Evolutionary conservation across 2,329 filamentous ascomycete genomes (phyloP).

Genomic region (Fusarium tanahbumbuense): DNA sequence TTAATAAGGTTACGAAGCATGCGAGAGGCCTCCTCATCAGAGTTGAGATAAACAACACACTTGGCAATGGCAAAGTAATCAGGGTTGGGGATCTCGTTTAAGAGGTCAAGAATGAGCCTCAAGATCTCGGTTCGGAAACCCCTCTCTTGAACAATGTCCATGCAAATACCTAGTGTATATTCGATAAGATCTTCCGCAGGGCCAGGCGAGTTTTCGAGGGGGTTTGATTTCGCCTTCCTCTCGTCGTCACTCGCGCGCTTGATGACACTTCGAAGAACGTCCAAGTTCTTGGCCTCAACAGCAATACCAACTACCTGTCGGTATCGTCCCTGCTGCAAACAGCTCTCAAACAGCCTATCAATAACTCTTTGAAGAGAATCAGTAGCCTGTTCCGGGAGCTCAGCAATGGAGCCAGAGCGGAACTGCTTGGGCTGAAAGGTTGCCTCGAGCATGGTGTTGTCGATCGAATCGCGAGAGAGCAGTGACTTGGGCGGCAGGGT

Average conservation of each 20-base stretch:
- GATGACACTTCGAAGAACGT: slow-evolving; percentile 87
- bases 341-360: slow-evolving; percentile 90
- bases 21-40: slow-evolving; percentile 87
- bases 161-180: slow-evolving; percentile 94
- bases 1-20: slow-evolving; percentile 86
- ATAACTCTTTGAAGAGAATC: slow-evolving; percentile 86
- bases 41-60: slow-evolving; percentile 95
- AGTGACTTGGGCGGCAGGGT: slow-evolving; percentile 93
- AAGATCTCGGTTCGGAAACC: slow-evolving; percentile 86
- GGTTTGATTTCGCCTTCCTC: slow-evolving; percentile 72
- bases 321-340: slow-evolving; percentile 86
- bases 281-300: slow-evolving; percentile 91
- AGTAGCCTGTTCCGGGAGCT: slow-evolving; percentile 75
- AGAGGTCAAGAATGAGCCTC: slow-evolving; percentile 90
- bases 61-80: slow-evolving; percentile 99
- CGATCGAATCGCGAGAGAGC: slow-evolving; percentile 81
- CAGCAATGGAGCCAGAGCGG: slow-evolving; percentile 70
- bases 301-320: slow-evolving; percentile 97
- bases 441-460: slow-evolving; percentile 71
- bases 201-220: slow-evolving; percentile 61
- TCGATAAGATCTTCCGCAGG: slow-evolving; percentile 95
- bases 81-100: slow-evolving; percentile 90
- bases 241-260: slow-evolving; percentile 89
- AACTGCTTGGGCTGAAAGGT: slow-evolving; percentile 68
- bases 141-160: slow-evolving; percentile 96